Conservation (phyloP, 2,329 filamentous ascomycete species). For the Exophiala oligosperma region DNA sequence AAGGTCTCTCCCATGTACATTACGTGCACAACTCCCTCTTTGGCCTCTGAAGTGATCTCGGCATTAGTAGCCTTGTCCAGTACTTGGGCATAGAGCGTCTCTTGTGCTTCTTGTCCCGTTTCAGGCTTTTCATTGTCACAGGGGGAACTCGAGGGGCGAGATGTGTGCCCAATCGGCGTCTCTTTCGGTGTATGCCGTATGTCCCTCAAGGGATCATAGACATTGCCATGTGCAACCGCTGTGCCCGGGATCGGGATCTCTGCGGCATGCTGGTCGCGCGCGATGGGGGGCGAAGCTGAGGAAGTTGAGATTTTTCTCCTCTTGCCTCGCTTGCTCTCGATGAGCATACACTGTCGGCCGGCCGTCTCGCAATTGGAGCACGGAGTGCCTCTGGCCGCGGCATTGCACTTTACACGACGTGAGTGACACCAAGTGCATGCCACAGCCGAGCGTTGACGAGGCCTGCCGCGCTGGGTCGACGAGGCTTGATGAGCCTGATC, state of each 20-base stretch:
- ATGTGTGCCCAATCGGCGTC: not conserved
- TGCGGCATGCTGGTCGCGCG: constrained; percentile 7
- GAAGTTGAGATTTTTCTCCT: constrained; percentile 19
- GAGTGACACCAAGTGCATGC: constrained; percentile 32
- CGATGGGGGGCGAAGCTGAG: constrained; percentile 10
- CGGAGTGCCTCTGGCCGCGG: constrained; percentile 23
- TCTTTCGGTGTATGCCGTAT: constrained; percentile 8
- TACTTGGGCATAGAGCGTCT: constrained; percentile 20
- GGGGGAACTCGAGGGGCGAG: constrained; percentile 3
- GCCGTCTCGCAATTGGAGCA: constrained; percentile 30
- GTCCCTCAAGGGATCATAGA: constrained; percentile 20
- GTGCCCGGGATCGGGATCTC: constrained; percentile 3
- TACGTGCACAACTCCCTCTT: constrained; percentile 20
- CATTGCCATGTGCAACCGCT: constrained; percentile 7
- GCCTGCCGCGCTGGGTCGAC: constrained; percentile 21
- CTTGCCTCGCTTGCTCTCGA: constrained; percentile 31
- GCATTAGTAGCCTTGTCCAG: constrained; percentile 20
- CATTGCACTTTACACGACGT: constrained; percentile 32
- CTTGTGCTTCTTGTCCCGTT: constrained; percentile 13
- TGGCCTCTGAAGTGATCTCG: constrained; percentile 6
- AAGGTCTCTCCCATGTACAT: constrained; percentile 24
- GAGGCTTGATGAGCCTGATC: constrained; percentile 18
- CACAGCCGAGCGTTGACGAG: constrained; percentile 22
- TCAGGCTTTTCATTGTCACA: constrained; percentile 14
- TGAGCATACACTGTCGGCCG: constrained; percentile 27